These are phyloP conservation scores for Cicer cuneatum DNA, from an alignment of 306 rosid genomes.

Conservation along the genomic window DNA sequence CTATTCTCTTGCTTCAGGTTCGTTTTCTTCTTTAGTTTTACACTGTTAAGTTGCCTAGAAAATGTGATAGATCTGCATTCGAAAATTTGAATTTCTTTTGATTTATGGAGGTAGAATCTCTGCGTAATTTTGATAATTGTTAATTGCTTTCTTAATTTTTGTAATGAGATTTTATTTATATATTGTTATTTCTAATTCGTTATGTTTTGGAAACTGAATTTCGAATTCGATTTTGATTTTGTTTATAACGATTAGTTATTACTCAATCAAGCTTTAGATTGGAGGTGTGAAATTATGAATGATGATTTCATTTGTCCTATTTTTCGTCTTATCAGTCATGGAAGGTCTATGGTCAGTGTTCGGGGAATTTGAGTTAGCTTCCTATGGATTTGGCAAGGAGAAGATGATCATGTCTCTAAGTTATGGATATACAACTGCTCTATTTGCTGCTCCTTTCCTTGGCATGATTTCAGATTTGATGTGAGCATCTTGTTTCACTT, in stretches of 20 bases:
- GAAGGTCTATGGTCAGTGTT: slow-evolving; percentile 82
- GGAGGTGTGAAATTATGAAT: slow-evolving; percentile 45
- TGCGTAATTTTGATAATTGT: not conserved
- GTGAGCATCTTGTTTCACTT: slow-evolving; percentile 54
- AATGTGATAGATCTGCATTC: slow-evolving; percentile 37
- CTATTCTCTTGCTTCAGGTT: slow-evolving; percentile 84
- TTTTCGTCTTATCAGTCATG: slow-evolving; percentile 57
- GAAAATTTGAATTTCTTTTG: slow-evolving; percentile 22
- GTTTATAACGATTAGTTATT: slow-evolving; percentile 26
- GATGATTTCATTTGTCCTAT: slow-evolving; percentile 25
- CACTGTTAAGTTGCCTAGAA: slow-evolving; percentile 47
- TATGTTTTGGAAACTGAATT: slow-evolving; percentile 30
- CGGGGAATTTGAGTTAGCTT: slow-evolving; percentile 79
- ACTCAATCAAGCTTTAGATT: slow-evolving; percentile 36
- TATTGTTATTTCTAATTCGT: slow-evolving; percentile 11
- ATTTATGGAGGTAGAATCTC: slow-evolving; percentile 21
- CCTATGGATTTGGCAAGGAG: slow-evolving; percentile 68
- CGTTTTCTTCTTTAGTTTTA: slow-evolving; percentile 1
- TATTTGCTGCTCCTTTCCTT: slow-evolving; percentile 66
- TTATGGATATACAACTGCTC: slow-evolving; percentile 75
- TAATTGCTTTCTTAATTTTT: slow-evolving; percentile 3
- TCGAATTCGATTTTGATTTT: slow-evolving; percentile 1
- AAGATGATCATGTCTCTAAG: slow-evolving; percentile 62
- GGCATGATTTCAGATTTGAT: slow-evolving; percentile 84
- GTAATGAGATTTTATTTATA: not conserved